Evolutionary conservation across 345 rosid genomes (phyloP).

Genomic region (Arabis hirsuta): DNA sequence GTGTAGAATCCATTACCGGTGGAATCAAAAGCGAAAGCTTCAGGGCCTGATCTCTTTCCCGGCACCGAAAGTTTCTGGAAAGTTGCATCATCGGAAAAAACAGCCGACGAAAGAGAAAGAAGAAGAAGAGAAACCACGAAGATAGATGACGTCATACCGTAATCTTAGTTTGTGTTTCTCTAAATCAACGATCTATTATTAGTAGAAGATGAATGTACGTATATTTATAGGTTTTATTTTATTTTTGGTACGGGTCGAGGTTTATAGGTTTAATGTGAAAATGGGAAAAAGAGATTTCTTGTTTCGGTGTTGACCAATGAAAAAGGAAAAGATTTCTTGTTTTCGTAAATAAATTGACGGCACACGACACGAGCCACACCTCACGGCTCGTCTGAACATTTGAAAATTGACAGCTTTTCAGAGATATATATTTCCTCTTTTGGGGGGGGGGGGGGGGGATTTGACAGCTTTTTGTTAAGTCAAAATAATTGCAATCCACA

Average conservation of each 20-base stretch:
- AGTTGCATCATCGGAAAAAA: conserved; percentile 23
- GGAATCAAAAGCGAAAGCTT: conserved; percentile 41
- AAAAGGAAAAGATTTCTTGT: not conserved
- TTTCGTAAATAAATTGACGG: no score
- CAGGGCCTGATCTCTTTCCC: conserved; percentile 42
- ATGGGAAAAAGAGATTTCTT: conserved; percentile 10
- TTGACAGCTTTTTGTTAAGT: not conserved
- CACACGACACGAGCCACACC: no score
- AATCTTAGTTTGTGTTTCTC: conserved; percentile 3
- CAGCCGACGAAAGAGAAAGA: conserved; percentile 35
- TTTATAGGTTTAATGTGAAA: conserved; percentile 6
- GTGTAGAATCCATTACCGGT: conserved; percentile 47
- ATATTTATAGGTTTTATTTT: conserved; percentile 4
- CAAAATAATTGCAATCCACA: not conserved
- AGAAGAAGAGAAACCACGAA: conserved; percentile 33
- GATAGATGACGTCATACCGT: conserved; percentile 28
- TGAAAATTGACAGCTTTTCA: not conserved
- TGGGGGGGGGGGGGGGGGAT: conserved; percentile 31
- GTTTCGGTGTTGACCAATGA: not conserved
- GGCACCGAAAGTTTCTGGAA: conserved; percentile 39
- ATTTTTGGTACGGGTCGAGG: no score
- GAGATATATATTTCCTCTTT: not conserved
- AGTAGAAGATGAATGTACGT: conserved; percentile 2
- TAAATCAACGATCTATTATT: not conserved
- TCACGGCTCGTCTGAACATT: no score